Evolutionary conservation across 2,329 filamentous ascomycete genomes (phyloP), one percentile per base, ranked within the genome.

Genomic region (Aspergillus candidus): DNA sequence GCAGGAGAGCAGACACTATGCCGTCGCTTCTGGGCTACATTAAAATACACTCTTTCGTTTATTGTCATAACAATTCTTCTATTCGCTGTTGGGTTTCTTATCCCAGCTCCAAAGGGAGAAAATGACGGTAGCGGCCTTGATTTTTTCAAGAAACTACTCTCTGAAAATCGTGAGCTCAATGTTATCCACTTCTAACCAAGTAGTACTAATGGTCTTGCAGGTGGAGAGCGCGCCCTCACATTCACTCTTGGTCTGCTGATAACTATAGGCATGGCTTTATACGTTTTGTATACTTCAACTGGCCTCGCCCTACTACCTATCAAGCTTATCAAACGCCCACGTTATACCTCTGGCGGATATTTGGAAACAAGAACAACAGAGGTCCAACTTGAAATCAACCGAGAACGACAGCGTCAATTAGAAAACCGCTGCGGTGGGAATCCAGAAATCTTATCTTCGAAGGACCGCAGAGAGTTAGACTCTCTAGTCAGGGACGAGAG

Each of bases 21-120:
- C 6, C 78, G 81, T 59, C 79, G 88, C 43, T 77, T 97, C 48
- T 84, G 83, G 78, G 83, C 83, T n/a, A 88, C 93, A 4, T 73
- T 87, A 62, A 95, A 94, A 69, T 97, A 96, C 70, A 96, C 93
- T 0, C 70, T 90, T 39, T 84, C 82, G 48, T 97, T 97, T 65
- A 69, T 97, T 37, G 69, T 83, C 31, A 76, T 97, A 17, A 56
- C 68, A 6, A 79, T 93, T 4, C 75, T 91, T 36, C 72, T 98
- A 11, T 94, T 98, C 73, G 69, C 96, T 14, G 78, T 97, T 22
- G 93, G 93, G 35, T 95, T 97, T 73, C 96, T 98, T 65, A 83
- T 94, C 1, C 93, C 93, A 0, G 82, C 88, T 4, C 83, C 86
- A 4, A 85, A 80, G 48, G 75, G 82, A 50, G 76, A 76, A 47